These are phyloP conservation scores for Cadophora luteo-olivacea DNA, from an alignment of 2,329 filamentous ascomycete genomes.

Conservation along the genomic window DNA sequence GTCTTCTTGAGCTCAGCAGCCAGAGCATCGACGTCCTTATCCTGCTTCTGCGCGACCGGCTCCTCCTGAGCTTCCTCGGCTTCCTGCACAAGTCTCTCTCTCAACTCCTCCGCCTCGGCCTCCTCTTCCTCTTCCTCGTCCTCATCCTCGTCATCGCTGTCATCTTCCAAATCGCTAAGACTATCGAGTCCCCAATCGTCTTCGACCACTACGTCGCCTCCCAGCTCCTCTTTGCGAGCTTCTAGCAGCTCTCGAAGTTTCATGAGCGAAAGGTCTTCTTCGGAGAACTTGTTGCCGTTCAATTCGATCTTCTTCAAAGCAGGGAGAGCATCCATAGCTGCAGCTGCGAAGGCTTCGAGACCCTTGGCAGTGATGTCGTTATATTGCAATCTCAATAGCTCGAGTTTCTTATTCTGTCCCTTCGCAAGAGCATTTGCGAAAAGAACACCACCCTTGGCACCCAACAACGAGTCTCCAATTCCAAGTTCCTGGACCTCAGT, in stretches of 20 bases:
- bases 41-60: constrained; percentile 72
- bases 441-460: constrained; percentile 75
- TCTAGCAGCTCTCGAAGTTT: constrained; percentile 75
- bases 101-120: constrained; percentile 64
- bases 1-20: constrained; percentile 77
- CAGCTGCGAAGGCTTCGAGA: constrained; percentile 73
- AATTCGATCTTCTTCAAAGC: constrained; percentile 85
- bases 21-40: constrained; percentile 82
- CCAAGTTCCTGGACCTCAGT: constrained; percentile 79
- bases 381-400: constrained; percentile 85
- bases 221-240: constrained; percentile 76
- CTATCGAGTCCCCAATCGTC: constrained; percentile 86
- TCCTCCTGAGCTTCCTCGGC: constrained; percentile 76
- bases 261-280: constrained; percentile 78
- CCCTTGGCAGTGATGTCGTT: constrained; percentile 88
- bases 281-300: constrained; percentile 93
- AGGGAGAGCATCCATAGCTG: constrained; percentile 72
- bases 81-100: constrained; percentile 72
- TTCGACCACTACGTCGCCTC: constrained; percentile 71
- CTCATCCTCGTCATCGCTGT: constrained; percentile 72
- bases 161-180: constrained; percentile 80
- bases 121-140: constrained; percentile 68
- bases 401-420: constrained; percentile 79
- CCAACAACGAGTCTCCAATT: constrained; percentile 86
- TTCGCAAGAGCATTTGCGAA: constrained; percentile 75